Evolutionary conservation across 805 yeast genomes (phyloP).

Genomic region (Spathaspora gorwiae): DNA sequence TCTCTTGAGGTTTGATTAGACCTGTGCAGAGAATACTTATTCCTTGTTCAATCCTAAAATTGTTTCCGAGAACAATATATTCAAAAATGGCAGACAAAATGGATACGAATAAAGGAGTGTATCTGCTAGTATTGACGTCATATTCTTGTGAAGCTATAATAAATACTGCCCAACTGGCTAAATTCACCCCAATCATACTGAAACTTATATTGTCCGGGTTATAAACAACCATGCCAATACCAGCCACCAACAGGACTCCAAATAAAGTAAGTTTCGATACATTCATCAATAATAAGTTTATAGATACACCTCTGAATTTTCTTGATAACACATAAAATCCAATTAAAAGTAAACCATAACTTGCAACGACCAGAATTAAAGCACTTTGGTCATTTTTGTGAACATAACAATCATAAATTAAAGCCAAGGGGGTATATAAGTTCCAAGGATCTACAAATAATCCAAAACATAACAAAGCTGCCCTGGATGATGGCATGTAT

Average conservation of each 20-base stretch:
- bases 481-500: constrained; percentile 20
- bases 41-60: constrained; percentile 3
- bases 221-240: not conserved
- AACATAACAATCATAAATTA: constrained; percentile 21
- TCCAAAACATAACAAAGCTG: constrained; percentile 24
- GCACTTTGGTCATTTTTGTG: not conserved
- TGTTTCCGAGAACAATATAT: constrained; percentile 14
- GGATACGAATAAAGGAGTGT: constrained; percentile 15
- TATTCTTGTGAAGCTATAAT: constrained; percentile 21
- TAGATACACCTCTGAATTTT: not conserved
- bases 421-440: constrained; percentile 24
- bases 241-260: not conserved
- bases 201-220: constrained; percentile 6
- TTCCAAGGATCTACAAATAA: constrained; percentile 26
- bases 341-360: constrained; percentile 9
- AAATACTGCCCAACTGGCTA: constrained; percentile 21
- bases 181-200: constrained; percentile 20
- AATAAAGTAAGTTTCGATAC: constrained; percentile 2
- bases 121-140: constrained; percentile 11
- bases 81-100: constrained; percentile 15
- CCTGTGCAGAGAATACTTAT: constrained; percentile 9
- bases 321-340: constrained; percentile 3
- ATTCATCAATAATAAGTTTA: constrained; percentile 1
- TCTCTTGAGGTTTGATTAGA: constrained; percentile 14
- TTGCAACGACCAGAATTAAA: constrained; percentile 8